These are phyloP conservation scores for Salicornia ramosissima DNA, from an alignment of 148 eudicot species.

Conservation along the genomic window DNA sequence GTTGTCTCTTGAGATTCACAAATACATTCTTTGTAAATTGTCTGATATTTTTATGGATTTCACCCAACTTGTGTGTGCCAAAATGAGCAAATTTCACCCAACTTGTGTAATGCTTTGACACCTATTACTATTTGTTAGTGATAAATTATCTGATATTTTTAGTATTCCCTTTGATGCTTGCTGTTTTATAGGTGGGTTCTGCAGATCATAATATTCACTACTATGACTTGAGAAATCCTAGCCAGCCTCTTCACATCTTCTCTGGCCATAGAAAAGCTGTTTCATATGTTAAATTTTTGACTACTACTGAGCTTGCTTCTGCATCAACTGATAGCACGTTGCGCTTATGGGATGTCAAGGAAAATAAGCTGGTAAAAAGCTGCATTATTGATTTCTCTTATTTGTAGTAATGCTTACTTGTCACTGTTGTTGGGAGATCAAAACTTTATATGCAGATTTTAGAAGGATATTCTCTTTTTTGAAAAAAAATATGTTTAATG, in stretches of 20 bases:
- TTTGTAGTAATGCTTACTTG: too few relatives aligned
- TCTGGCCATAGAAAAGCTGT: constrained; percentile 83
- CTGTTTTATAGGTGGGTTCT: constrained; percentile 73
- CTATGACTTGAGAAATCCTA: constrained; percentile 79
- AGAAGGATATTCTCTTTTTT: too few relatives aligned
- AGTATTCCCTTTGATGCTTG: neutral
- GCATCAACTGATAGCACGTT: constrained; percentile 91
- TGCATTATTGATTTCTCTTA: too few relatives aligned
- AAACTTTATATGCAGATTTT: too few relatives aligned
- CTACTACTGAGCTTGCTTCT: constrained; percentile 78
- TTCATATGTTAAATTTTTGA: constrained; percentile 85
- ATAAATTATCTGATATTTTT: neutral
- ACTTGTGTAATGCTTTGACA: neutral
- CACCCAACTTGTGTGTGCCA: neutral
- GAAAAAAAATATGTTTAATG: too few relatives aligned
- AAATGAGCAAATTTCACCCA: too few relatives aligned
- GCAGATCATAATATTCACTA: constrained; percentile 89
- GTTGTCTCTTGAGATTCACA: neutral
- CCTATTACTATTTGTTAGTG: neutral
- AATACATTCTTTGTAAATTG: too few relatives aligned
- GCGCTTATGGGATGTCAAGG: constrained; percentile 77
- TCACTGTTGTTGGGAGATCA: too few relatives aligned
- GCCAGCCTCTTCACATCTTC: constrained; percentile 72
- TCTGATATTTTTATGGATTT: neutral
- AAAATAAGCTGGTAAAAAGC: constrained; percentile 44